Evolutionary conservation across 495 filamentous ascomycete species (phyloP), one percentile per base, ranked within the genome.

Genomic region (Penicillium roqueforti): DNA sequence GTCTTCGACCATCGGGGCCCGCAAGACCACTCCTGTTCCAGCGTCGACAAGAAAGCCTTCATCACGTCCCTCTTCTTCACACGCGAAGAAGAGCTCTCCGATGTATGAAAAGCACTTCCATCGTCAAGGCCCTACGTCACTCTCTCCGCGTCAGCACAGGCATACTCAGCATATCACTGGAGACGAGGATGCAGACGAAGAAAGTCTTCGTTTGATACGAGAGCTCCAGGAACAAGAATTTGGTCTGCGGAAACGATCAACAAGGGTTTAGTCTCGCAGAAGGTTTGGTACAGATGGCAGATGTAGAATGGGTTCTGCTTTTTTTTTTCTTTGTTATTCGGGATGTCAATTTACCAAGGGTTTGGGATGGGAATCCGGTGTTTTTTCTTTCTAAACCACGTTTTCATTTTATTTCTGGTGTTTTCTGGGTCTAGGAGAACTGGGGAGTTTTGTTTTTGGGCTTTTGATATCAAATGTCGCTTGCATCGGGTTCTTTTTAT

Each of bases 191-290:
- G 69, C 76, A 32, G 80, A 83, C 61, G 71, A 74, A 20, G 75
- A 78, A 58, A 83, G 79, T 57, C 51, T 83, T 52, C 76, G 72
- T 37, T 56, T 85, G 22, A 83, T 83, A 51, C 75, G 76, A 54
- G 73, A 80, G 65, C 56, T 86, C 40, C 80, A 82, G 61, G 80
- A 80, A 57, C 74, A 81, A 53, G 82, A 84, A 43, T 79, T 80
- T 55, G 79, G 82, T 8, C 65, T 86, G 53, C 70, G 83, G 49
- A 75, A 77, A 60, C 72, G 80, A 55, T 52, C 50, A 1, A 52
- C 50, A 14, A 40, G 50, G 14, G 50, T 52, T 41, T 52, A 26
- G 18, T 1, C 11, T 49, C 23, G 23, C 32, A 38, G 19, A 5
- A 19, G 14, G 10, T 3, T 32, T 22, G 25, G 38, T 34, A 42